Conservation (phyloP, 2,329 filamentous ascomycete species). For the Tolypocladium inflatum region DNA sequence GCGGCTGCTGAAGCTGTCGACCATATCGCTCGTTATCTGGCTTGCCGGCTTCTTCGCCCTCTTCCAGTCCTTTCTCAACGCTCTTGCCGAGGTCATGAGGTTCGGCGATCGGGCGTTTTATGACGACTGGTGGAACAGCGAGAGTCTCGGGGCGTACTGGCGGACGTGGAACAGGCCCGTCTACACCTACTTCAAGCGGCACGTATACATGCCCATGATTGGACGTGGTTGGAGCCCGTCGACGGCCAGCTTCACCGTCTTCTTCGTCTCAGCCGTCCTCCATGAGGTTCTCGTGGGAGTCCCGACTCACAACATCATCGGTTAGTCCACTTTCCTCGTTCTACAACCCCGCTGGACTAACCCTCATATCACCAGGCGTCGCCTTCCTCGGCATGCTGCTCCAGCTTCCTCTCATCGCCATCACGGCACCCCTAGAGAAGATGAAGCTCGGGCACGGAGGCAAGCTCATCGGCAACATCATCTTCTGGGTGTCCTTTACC, state of each 20-base stretch:
- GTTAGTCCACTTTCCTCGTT: slow-evolving; percentile 32
- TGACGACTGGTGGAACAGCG: slow-evolving; percentile 95
- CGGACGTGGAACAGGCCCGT: slow-evolving; percentile 97
- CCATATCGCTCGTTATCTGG: slow-evolving; percentile 94
- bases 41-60: slow-evolving; percentile 94
- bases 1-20: slow-evolving; percentile 86
- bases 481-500: slow-evolving; percentile 96
- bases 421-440: slow-evolving; percentile 73
- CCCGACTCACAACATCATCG: slow-evolving; percentile 88
- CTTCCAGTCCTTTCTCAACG: slow-evolving; percentile 89
- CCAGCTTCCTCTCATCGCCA: slow-evolving; percentile 76
- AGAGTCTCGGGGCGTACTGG: slow-evolving; percentile 82
- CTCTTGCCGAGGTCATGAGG: slow-evolving; percentile 76
- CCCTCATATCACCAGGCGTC: slow-evolving; percentile 49
- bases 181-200: slow-evolving; percentile 90
- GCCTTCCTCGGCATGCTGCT: slow-evolving; percentile 92
- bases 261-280: slow-evolving; percentile 77
- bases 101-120: slow-evolving; percentile 96
- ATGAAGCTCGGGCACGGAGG: slow-evolving; percentile 62
- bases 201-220: slow-evolving; percentile 82
- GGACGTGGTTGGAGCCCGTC: slow-evolving; percentile 69
- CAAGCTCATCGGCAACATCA: slow-evolving; percentile 77
- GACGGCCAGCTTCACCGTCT: slow-evolving; percentile 70
- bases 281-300: slow-evolving; percentile 91
- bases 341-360: slow-evolving; percentile 3